Evolutionary conservation across 192 early-diverging fungal genomes (phyloP).

Genomic region (Funneliformis mosseae): DNA sequence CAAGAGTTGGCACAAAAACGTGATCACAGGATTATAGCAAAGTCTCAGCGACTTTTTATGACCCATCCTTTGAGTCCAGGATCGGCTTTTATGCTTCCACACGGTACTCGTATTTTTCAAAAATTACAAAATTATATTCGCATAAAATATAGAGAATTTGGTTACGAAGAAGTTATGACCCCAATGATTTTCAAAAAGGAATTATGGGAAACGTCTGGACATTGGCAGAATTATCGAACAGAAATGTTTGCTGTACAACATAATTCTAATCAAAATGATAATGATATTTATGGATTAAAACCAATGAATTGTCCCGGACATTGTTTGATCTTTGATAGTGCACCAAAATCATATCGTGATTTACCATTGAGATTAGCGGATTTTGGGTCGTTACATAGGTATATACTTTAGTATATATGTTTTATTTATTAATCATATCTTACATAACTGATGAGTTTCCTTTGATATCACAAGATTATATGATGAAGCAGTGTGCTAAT

Average conservation of each 20-base stretch:
- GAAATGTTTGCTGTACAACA: constrained; percentile 77
- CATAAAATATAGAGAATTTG: constrained; percentile 71
- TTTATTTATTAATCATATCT: constrained; percentile 16
- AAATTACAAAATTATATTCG: constrained; percentile 75
- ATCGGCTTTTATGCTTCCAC: constrained; percentile 76
- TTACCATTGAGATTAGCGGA: constrained; percentile 89
- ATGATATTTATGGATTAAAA: constrained; percentile 82
- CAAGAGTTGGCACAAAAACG: constrained; percentile 59
- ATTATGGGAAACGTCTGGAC: constrained; percentile 91
- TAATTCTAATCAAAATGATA: constrained; percentile 30
- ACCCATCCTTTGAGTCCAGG: constrained; percentile 70
- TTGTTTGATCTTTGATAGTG: constrained; percentile 85
- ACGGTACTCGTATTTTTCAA: constrained; percentile 81
- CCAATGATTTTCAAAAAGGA: constrained; percentile 91
- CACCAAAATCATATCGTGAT: constrained; percentile 82
- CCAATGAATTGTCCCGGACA: constrained; percentile 99
- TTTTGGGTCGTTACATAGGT: constrained; percentile 93
- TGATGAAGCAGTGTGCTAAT: not conserved
- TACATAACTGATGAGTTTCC: not conserved
- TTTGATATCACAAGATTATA: not conserved
- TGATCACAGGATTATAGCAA: constrained; percentile 72
- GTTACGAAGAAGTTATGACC: constrained; percentile 88
- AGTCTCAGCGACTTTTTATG: constrained; percentile 71
- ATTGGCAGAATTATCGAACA: constrained; percentile 95
- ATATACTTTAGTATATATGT: constrained; percentile 17